These are phyloP conservation scores for Letharia columbiana DNA, from an alignment of 495 filamentous ascomycete genomes.

Conservation along the genomic window DNA sequence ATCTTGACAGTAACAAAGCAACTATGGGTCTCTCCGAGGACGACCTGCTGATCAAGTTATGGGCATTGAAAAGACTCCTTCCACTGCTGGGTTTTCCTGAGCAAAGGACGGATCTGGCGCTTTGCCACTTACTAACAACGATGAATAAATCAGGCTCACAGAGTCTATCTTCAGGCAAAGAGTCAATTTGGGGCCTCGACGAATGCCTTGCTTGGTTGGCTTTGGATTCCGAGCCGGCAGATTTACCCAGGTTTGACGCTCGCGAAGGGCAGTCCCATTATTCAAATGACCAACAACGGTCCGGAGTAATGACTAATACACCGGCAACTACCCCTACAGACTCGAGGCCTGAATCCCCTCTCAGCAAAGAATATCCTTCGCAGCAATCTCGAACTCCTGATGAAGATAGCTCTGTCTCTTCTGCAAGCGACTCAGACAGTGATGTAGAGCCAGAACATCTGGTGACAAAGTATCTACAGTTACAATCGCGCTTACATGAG, in stretches of 20 bases:
- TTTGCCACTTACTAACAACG: conserved; percentile 52
- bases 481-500: conserved; percentile 19
- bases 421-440: conserved; percentile 21
- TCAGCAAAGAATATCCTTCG: not conserved
- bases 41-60: conserved; percentile 65
- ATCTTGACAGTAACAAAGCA: conserved; percentile 16
- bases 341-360: conserved; percentile 5
- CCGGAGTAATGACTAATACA: not conserved
- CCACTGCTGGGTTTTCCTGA: conserved; percentile 56
- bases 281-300: not conserved
- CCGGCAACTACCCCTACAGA: not conserved
- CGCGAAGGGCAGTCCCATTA: not conserved
- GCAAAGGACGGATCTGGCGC: conserved; percentile 51
- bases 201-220: conserved; percentile 84
- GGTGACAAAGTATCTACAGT: conserved; percentile 18
- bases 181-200: conserved; percentile 73
- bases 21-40: conserved; percentile 44
- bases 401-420: not conserved
- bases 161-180: conserved; percentile 42
- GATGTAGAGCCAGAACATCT: conserved; percentile 25
- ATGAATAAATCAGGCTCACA: conserved; percentile 44
- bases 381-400: not conserved
- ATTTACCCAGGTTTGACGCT: conserved; percentile 44
- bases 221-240: conserved; percentile 53
- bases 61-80: conserved; percentile 68